Evolutionary conservation across 2,329 filamentous ascomycete genomes (phyloP), one percentile per base, ranked within the genome.

Genomic region (Pestalotiopsis sp.): DNA sequence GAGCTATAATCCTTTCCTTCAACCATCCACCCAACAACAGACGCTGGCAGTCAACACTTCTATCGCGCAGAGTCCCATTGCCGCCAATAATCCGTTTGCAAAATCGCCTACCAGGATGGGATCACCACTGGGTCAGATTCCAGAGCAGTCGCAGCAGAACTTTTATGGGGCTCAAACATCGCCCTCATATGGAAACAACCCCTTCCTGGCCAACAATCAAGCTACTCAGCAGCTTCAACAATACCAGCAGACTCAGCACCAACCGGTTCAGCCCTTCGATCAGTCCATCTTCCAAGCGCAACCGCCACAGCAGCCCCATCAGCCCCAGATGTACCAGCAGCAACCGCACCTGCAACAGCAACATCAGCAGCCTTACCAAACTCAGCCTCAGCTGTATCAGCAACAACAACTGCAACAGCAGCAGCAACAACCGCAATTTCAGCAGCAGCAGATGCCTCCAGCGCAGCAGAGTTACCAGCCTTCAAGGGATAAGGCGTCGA

Each of bases 401-500:
- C 61, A 64, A n/a, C 20, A n/a, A 14, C 20, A 52, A 31, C 39
- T n/a, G 14, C 59, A 68, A 20, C 62, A 67, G 25, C 59, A 67
- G 41, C 70, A 67, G 41, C 70, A 72, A 65, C 72, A 73, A 25
- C 59, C 36, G 59, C 68, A 71, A 64, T 31, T 31, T 31, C 27
- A 20, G 23, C 23, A 62, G 27, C 27, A 31, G 27, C 27, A 31
- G 27, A 31, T 31, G 27, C 27, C 41, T 17, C 61, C 59, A 60
- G 67, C 73, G 27, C 80, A 82, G 64, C 80, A 75, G 39, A 76
- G 77, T 67, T 79, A 79, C 38, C 81, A 83, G 64, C 82, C 84
- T 17, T 82, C 82, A 57, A 83, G 87, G 39, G 89, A 94, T 74
- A 95, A 92, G 71, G 88, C 88, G 3, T 91, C 91, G 4, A 95